Base-by-base conservation (phyloP, 495 filamentous ascomycete genomes). In the Daldinia caldariorum region DNA sequence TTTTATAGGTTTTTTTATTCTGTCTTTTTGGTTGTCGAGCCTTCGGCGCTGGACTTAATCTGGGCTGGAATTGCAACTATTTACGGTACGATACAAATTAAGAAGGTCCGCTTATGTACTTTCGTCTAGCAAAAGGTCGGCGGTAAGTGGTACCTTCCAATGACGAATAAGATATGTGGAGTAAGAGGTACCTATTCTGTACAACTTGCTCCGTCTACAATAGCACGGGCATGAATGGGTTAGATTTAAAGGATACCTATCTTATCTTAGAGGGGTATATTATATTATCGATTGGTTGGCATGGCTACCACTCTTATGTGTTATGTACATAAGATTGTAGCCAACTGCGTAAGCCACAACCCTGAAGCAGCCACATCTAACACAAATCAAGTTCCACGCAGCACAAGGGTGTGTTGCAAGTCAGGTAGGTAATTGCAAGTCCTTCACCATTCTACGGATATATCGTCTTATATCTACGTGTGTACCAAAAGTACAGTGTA, bases 201-300 rank as follows among this genome's bases (percentile, higher is more conserved):
- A 43, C 47, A 39, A 41, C n/a, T 10, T 18, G 0, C 45, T 13
- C 13, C 34, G 18, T 20, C 34, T 50, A 31, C 8, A 51, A 41
- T 53, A 49, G 14, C 32, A 13, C 3, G 26, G 26, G 26, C 26
- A 26, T 26, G 26, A 3, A 26, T 32, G 13, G 54, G 50, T n/a
- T 18, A 59, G 63, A 55, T 64, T 63, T 49, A 49, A 55, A 53
- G 43, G 32, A 38, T 18, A 45, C 37, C 38, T 53, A 41, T 45
- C 32, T 47, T 43, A 63, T 59, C 62, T 18, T 68, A 61, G 67
- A 74, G 74, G 70, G 71, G 71, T 47, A 26, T 61, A 66, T 39
- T 38, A 18, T 35, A 35, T 60, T 66, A 69, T 66, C 63, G 63
- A 65, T 71, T 71, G 69, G 69, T 67, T 67, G 54, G 59, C 63